Percentiles rank a stretch among this genome's conserved stretches.
phyloP scores from a whole-genome alignment of 2,329 filamentous ascomycete genomes.

The Graphilbum fragrans region DNA sequence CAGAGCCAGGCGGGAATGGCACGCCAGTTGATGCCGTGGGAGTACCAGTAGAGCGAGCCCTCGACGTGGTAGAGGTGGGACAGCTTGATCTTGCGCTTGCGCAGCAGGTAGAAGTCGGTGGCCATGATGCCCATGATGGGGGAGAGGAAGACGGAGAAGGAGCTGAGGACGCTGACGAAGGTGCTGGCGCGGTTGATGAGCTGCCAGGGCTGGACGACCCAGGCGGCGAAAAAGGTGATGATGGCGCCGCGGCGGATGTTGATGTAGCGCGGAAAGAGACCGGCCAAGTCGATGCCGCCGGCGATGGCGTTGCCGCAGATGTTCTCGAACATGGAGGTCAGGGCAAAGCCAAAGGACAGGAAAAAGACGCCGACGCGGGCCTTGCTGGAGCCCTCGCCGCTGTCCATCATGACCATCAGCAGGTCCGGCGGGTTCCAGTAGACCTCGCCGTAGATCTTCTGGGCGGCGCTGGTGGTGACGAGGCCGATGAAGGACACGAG shows the following conservation, averaged over 20 bases:
- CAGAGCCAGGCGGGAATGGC: not conserved
- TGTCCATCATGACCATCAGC: constrained; percentile 7
- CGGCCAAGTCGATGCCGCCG: constrained; percentile 21
- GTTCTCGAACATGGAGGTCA: constrained; percentile 11
- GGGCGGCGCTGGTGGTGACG: constrained; percentile 26
- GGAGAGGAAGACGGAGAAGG: constrained; percentile 11
- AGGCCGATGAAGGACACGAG: constrained; percentile 20
- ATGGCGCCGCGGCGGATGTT: constrained; percentile 21
- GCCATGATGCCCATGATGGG: constrained; percentile 19
- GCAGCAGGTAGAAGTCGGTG: constrained; percentile 25
- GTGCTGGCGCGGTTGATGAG: constrained; percentile 9
- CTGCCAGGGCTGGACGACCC: constrained; percentile 14
- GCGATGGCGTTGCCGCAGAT: constrained; percentile 19
- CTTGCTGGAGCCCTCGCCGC: not conserved
- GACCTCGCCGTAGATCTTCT: constrained; percentile 23
- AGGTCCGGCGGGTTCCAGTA: constrained; percentile 11
- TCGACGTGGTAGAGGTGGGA: constrained; percentile 23
- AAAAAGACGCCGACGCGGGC: constrained; percentile 13
- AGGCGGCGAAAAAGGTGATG: constrained; percentile 11
- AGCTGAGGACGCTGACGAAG: constrained; percentile 10
- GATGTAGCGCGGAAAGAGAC: constrained; percentile 19
- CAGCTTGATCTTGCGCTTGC: constrained; percentile 20
- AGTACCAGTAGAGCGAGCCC: constrained; percentile 20
- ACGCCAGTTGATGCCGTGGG: constrained; percentile 15
- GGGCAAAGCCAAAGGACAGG: constrained; percentile 8